Percentiles rank a stretch among this genome's conserved stretches.
Conservation (phyloP, 129 eudicot genomes). For the Escallonia rubra region DNA sequence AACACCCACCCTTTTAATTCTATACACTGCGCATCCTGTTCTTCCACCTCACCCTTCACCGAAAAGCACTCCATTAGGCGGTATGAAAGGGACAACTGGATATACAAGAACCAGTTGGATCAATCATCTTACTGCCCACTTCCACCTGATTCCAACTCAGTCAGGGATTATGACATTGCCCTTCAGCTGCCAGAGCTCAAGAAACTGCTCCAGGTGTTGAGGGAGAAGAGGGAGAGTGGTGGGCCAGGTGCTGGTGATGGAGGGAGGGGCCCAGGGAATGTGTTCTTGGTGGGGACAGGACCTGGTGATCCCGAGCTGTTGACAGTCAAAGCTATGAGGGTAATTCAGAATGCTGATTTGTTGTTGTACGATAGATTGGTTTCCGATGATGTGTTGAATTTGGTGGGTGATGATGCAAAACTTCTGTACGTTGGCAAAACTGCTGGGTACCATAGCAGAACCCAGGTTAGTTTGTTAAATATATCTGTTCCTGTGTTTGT, state of each 20-base stretch:
- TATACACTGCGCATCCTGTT: conserved; percentile 25
- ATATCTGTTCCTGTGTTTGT: background rate
- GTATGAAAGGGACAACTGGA: conserved; percentile 81
- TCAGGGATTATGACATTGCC: conserved; percentile 76
- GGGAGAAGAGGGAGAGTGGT: conserved; percentile 51
- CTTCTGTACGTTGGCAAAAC: conserved; percentile 95
- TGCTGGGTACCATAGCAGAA: conserved; percentile 99
- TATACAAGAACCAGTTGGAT: conserved; percentile 38
- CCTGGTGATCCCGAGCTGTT: conserved; percentile 94
- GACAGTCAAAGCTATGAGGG: conserved; percentile 83
- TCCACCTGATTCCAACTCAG: conserved; percentile 20
- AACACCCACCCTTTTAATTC: conserved; percentile 13
- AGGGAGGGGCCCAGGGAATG: conserved; percentile 52
- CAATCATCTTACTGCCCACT: conserved; percentile 19
- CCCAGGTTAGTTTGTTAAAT: conserved; percentile 54
- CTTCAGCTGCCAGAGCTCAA: conserved; percentile 80
- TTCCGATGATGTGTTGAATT: conserved; percentile 81
- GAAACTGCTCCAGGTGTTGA: conserved; percentile 66
- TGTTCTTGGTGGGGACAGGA: conserved; percentile 96
- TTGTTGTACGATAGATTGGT: conserved; percentile 95
- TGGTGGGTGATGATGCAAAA: conserved; percentile 74
- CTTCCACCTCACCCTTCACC: conserved; percentile 69
- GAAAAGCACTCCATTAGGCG: conserved; percentile 70
- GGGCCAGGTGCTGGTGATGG: conserved; percentile 11
- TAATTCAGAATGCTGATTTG: conserved; percentile 80